Conservation (phyloP, 164 flowering plant genomes). For the Tetrastigma voinierianum region DNA sequence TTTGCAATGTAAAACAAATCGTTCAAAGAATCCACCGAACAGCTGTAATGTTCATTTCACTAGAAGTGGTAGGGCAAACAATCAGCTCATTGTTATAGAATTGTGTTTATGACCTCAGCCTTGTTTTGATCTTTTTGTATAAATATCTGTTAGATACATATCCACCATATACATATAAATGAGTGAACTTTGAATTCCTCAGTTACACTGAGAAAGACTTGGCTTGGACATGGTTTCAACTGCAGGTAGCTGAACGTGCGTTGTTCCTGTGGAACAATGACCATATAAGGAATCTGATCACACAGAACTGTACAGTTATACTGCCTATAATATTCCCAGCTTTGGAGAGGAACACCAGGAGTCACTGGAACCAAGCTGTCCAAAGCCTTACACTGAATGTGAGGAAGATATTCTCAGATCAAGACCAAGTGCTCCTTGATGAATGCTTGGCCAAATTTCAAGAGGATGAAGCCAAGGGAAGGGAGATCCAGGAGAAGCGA, state of each 20-base stretch:
- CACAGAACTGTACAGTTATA: slow-evolving; percentile 60
- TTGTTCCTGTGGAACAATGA: slow-evolving; percentile 88
- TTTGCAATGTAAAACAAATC: too few species aligned
- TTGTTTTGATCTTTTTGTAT: too few species aligned
- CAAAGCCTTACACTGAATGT: slow-evolving; percentile 78
- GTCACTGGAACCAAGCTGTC: slow-evolving; percentile 90
- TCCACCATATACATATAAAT: neutral
- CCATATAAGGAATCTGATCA: slow-evolving; percentile 68
- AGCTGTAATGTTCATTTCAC: too few species aligned
- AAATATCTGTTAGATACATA: too few species aligned
- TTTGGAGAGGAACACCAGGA: slow-evolving; percentile 62
- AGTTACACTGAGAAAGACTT: neutral
- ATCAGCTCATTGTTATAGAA: too few species aligned
- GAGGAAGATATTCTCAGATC: slow-evolving; percentile 67
- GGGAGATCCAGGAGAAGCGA: slow-evolving; percentile 45
- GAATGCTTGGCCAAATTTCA: slow-evolving; percentile 60
- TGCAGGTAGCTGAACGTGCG: slow-evolving; percentile 83
- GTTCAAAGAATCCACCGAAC: too few species aligned
- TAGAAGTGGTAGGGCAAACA: too few species aligned
- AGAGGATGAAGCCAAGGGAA: slow-evolving; percentile 61
- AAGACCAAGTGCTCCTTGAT: slow-evolving; percentile 58
- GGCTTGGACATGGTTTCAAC: neutral
- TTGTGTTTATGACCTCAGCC: too few species aligned
- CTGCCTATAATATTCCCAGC: slow-evolving; percentile 74
- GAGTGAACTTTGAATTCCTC: neutral